phyloP scores from a whole-genome alignment of 2,329 filamentous ascomycete genomes.

The Exophiala lecanii-corni region DNA sequence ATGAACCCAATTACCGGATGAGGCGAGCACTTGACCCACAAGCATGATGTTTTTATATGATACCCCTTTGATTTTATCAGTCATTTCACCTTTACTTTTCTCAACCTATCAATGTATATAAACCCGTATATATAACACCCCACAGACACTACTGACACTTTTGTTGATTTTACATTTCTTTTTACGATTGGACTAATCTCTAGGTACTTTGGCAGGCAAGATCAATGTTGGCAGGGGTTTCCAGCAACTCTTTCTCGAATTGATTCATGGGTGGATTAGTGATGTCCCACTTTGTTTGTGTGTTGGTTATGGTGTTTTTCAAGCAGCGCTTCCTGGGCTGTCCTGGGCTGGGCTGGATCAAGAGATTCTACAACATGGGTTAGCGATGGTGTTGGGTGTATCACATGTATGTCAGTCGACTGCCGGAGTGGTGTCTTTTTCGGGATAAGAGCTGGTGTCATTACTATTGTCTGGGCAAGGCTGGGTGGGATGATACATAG shows the following conservation, averaged over 20 bases:
- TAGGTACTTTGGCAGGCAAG: slow-evolving; percentile 16
- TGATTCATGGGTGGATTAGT: slow-evolving; percentile 20
- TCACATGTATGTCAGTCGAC: no score
- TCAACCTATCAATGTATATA: no score
- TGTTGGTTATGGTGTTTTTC: not conserved
- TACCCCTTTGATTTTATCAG: slow-evolving; percentile 11
- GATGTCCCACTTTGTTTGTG: slow-evolving; percentile 2
- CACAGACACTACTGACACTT: not conserved
- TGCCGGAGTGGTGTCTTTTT: no score
- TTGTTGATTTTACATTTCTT: slow-evolving; percentile 1
- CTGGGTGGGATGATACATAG: no score
- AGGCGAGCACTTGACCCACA: slow-evolving; percentile 37
- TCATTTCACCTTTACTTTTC: not conserved
- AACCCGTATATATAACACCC: slow-evolving; percentile 1
- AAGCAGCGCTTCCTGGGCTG: not conserved
- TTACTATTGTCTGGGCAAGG: no score
- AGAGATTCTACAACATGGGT: no score
- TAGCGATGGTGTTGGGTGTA: not conserved
- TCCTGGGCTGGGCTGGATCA: no score
- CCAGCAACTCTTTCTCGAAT: slow-evolving; percentile 7
- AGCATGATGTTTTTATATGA: slow-evolving; percentile 20
- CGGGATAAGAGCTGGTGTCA: no score
- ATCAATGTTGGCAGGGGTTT: slow-evolving; percentile 16
- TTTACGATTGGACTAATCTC: slow-evolving; percentile 20
- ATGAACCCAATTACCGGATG: slow-evolving; percentile 78